Percentiles rank a stretch among this genome's conserved stretches.
These are phyloP conservation scores for Melaleuca quinquenervia DNA, from an alignment of 345 rosid species.

Conservation along the genomic window DNA sequence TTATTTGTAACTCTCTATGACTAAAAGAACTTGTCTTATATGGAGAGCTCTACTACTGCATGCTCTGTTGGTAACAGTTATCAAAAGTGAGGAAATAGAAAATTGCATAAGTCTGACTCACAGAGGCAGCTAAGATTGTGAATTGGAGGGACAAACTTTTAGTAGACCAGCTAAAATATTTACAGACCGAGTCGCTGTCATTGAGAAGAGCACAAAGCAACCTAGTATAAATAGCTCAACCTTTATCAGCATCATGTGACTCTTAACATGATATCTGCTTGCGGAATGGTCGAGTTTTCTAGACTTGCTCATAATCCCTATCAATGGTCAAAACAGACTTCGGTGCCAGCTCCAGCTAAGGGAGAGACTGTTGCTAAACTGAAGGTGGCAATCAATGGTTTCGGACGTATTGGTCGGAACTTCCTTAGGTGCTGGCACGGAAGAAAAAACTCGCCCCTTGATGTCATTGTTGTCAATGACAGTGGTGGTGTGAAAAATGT, in stretches of 20 bases:
- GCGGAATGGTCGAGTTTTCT: neutral
- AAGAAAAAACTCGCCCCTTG: slow-evolving; percentile 85
- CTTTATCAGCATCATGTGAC: neutral
- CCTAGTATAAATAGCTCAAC: neutral
- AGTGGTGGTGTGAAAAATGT: slow-evolving; percentile 97
- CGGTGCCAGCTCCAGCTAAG: slow-evolving; percentile 35
- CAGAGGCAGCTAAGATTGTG: neutral
- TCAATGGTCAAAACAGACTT: slow-evolving; percentile 21
- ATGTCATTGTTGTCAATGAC: slow-evolving; percentile 88
- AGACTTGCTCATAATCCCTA: neutral
- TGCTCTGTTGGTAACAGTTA: neutral
- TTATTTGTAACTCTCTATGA: neutral
- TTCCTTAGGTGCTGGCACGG: slow-evolving; percentile 99
- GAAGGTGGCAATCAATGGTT: slow-evolving; percentile 97
- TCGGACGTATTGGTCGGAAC: slow-evolving; percentile 97
- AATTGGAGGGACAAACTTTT: neutral
- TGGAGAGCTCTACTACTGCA: neutral
- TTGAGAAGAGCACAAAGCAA: neutral
- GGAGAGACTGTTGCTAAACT: slow-evolving; percentile 70
- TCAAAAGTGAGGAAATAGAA: neutral
- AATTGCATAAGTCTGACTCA: neutral
- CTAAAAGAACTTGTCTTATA: neutral
- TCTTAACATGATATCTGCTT: neutral
- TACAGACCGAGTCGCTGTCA: neutral
- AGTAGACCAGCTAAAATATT: neutral